Evolutionary conservation across 2,329 filamentous ascomycete species (phyloP).

Genomic region (Exophiala sideris): DNA sequence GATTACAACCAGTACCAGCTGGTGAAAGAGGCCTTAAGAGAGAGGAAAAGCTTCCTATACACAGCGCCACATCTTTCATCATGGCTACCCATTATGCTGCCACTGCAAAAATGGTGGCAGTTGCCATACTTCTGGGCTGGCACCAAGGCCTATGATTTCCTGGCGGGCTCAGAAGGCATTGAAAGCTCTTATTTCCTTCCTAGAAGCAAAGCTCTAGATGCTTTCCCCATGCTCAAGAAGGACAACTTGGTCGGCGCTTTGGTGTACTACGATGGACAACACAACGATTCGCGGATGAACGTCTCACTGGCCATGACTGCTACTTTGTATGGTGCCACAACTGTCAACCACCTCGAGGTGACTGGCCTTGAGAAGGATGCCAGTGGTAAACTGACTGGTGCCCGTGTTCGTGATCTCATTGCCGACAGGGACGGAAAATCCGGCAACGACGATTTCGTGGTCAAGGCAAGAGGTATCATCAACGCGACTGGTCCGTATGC

Average conservation of each 20-base stretch:
- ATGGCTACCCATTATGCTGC: constrained; percentile 80
- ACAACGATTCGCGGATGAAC: constrained; percentile 92
- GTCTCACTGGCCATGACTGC: constrained; percentile 84
- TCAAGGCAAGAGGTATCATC: constrained; percentile 77
- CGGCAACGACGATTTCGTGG: constrained; percentile 55
- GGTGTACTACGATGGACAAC: constrained; percentile 88
- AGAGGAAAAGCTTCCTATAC: constrained; percentile 77
- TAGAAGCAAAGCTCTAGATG: constrained; percentile 78
- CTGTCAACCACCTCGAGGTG: constrained; percentile 81
- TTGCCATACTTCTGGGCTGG: constrained; percentile 70
- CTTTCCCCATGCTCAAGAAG: constrained; percentile 83
- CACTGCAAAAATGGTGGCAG: constrained; percentile 79
- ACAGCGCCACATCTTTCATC: constrained; percentile 76
- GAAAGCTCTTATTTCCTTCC: constrained; percentile 87
- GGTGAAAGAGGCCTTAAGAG: constrained; percentile 75
- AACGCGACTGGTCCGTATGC: constrained; percentile 90
- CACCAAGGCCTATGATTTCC: constrained; percentile 78
- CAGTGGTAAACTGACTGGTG: constrained; percentile 69
- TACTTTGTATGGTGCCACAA: constrained; percentile 77
- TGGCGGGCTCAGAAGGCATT: constrained; percentile 82
- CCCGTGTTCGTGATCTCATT: constrained; percentile 68
- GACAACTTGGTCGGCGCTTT: constrained; percentile 74
- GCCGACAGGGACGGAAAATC: constrained; percentile 62
- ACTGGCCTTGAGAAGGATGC: constrained; percentile 72
- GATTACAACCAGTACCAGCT: constrained; percentile 76